Evolutionary conservation across 805 yeast species (phyloP).

Genomic region (Pichia gijzeniarum): DNA sequence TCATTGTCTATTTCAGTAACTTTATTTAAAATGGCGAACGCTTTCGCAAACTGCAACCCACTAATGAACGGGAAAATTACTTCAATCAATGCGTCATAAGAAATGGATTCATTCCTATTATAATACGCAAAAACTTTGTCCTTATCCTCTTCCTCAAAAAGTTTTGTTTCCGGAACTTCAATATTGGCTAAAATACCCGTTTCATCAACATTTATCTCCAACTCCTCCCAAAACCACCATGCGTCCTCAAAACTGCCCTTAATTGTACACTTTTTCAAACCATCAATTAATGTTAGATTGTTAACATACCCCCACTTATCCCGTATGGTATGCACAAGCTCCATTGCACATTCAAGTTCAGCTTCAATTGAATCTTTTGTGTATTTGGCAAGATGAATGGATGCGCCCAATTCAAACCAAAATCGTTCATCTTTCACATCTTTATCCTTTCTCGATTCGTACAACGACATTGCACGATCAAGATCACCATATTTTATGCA

Average conservation of each 20-base stretch:
- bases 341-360: constrained; percentile 31
- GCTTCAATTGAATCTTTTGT: constrained; percentile 16
- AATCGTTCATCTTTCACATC: constrained; percentile 37
- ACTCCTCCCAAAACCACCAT: constrained; percentile 28
- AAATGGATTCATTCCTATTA: constrained; percentile 25
- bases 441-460: constrained; percentile 30
- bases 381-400: constrained; percentile 31
- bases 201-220: constrained; percentile 22
- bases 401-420: constrained; percentile 48
- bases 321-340: constrained; percentile 25
- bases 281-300: constrained; percentile 29
- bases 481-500: constrained; percentile 31
- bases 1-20: constrained; percentile 20
- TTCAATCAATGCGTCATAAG: constrained; percentile 24
- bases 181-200: constrained; percentile 21
- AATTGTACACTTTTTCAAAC: constrained; percentile 30
- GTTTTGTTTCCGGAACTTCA: constrained; percentile 18
- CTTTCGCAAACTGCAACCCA: constrained; percentile 16
- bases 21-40: constrained; percentile 17
- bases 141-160: constrained; percentile 17
- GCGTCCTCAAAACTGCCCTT: constrained; percentile 25
- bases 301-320: constrained; percentile 30
- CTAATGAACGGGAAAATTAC: constrained; percentile 20
- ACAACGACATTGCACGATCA: constrained; percentile 34
- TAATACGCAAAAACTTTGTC: constrained; percentile 23